Evolutionary conservation across 2,329 filamentous ascomycete genomes (phyloP), one percentile per base, ranked within the genome.

Genomic region (Colletotrichum abscissum): DNA sequence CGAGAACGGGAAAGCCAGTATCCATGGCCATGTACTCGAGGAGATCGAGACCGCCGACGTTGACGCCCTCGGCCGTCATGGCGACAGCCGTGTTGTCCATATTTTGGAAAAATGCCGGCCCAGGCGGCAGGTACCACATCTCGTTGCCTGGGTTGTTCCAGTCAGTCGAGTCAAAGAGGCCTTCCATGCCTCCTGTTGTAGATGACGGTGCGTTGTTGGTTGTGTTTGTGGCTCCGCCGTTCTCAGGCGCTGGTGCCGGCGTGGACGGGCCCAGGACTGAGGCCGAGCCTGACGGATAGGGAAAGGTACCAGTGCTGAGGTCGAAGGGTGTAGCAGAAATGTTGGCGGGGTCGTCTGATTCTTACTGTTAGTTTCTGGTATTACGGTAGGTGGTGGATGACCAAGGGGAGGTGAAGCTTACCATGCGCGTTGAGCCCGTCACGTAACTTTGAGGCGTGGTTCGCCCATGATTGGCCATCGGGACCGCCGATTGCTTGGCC

Each of bases 11-110:
- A 58, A 86, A 86, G 52, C 84, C 82, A 4, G 82, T 80, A 52
- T 90, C 90, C 87, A 92, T 90, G 8, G 89, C 88, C 90, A 92
- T 92, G 75, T 91, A 92, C 78, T 93, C 91, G 16, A 93, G 85
- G 76, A 93, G 78, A 78, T 93, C 91, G 38, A 92, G 84, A 0
- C 91, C 91, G 11, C 90, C 91, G 2, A 93, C 89, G 76, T 92
- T 92, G 63, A 92, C 88, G 33, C 91, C 91, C 76, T 92, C 91
- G 9, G 91, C 89, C 3, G 90, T 92, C 89, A 92, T 92, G 56
- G 90, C 90, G 11, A 92, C 90, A 7, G 86, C 86, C 42, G 86
- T 86, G 74, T 90, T 90, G 73, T 88, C 89, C 77, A 92, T 86
- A 78, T 91, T 92, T 77, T 92, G 90, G 80, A 91, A 92, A 71